Conservation (phyloP, 106 monocot species). For the Triglochin maritima region DNA sequence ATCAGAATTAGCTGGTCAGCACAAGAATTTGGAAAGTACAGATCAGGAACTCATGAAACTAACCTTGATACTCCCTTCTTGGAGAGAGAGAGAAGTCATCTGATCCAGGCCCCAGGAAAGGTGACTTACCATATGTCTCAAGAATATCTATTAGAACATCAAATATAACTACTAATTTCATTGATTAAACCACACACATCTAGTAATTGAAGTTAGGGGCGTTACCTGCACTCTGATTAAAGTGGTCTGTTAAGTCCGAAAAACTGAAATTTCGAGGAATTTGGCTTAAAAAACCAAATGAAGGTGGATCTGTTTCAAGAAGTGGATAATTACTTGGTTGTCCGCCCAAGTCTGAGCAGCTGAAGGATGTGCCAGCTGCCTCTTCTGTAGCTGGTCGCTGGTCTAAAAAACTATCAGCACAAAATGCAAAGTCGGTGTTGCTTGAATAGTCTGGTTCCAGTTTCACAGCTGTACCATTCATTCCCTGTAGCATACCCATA, state of each 20-base stretch:
- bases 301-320: slow-evolving; percentile 41
- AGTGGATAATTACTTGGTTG: slow-evolving; percentile 45
- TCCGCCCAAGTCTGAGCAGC: slow-evolving; percentile 44
- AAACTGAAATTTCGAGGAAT: slow-evolving; percentile 90
- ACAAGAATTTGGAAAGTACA: not conserved
- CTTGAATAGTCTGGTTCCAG: slow-evolving; percentile 48
- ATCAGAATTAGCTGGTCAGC: slow-evolving; percentile 18
- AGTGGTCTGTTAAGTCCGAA: slow-evolving; percentile 79
- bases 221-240: slow-evolving; percentile 5
- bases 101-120: slow-evolving; percentile 52
- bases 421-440: slow-evolving; percentile 53
- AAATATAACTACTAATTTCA: not conserved
- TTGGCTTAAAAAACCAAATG: slow-evolving; percentile 74
- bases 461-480: slow-evolving; percentile 50
- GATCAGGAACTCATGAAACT: not conserved
- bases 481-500: slow-evolving; percentile 29
- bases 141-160: slow-evolving; percentile 43
- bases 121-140: slow-evolving; percentile 76
- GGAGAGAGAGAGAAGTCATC: slow-evolving; percentile 49
- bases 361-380: slow-evolving; percentile 52
- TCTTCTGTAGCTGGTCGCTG: slow-evolving; percentile 42
- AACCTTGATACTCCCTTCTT: slow-evolving; percentile 5
- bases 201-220: not conserved
- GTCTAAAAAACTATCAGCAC: slow-evolving; percentile 49
- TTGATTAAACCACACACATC: not conserved